Evolutionary conservation across 306 rosid species (phyloP), one percentile per base, ranked within the genome.

Genomic region (Albizia julibrissin): DNA sequence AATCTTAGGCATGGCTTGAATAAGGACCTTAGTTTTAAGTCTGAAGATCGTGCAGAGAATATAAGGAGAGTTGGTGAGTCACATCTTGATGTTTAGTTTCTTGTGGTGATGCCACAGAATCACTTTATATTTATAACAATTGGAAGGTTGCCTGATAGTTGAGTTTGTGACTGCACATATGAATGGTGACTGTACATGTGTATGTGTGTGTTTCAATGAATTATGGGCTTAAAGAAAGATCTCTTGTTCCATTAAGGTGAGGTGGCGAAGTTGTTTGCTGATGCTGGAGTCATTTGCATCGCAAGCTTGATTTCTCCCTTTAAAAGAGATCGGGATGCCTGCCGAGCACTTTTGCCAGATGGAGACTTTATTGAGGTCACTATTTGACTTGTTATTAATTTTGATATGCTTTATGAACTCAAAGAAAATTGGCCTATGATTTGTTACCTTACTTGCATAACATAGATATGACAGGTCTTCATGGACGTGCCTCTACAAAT

Each of bases 261-360:
- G 88, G 97, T 92, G 27, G 94, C 92, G 70, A 92, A 89, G 91
- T 90, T 91, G 22, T 92, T 92, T 84, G 92, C 97, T 43, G 94
- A 92, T 88, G 91, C 97, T 69, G 94, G 97, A 46, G 72, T 88
- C 65, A 92, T 92, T 87, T 91, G 97, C 82, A 87, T 91, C 74
- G 93, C 93, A 70, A 89, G 97, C 75, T 83, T 92, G 86, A 92
- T 92, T 79, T 92, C 97, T 85, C 97, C 97, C 43, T 92, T 85
- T 85, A 77, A 82, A 84, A 88, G 84, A 77, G 94, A 92, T 34
- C 85, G 97, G 81, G 93, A 88, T 77, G 92, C 91, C 79, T 92
- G 97, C 39, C 94, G 97, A 74, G 87, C 88, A 16, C 73, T 92
- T 27, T 84, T 91, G 86, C 89, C 93, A 15, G 80, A 85, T 31